Percentiles rank a stretch among this genome's conserved stretches.
phyloP scores from a whole-genome alignment of 441 rosid genomes.

The Pelargonium cotyledonis region DNA sequence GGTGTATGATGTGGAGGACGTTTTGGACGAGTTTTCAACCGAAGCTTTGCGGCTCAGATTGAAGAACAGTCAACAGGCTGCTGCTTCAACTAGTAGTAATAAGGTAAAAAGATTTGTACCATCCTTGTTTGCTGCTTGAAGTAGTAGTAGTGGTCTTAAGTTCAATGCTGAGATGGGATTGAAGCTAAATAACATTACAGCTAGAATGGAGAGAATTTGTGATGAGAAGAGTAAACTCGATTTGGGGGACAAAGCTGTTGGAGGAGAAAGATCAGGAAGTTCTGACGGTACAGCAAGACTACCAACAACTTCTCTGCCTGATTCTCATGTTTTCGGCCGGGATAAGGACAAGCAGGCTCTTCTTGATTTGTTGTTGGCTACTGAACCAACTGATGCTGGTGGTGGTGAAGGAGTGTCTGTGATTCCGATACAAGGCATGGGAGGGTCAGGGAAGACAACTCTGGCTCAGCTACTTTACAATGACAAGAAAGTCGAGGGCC shows the following conservation, averaged over 20 bases:
- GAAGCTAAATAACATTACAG: background rate
- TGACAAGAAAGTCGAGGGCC: background rate
- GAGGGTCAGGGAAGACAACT: conserved; percentile 17
- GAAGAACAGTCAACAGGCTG: background rate
- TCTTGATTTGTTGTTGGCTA: background rate
- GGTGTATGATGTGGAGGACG: background rate
- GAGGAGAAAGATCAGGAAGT: background rate
- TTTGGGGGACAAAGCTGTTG: background rate
- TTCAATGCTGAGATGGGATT: background rate
- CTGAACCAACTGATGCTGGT: background rate
- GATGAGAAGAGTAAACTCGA: background rate
- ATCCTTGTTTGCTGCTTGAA: background rate
- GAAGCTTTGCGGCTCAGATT: background rate
- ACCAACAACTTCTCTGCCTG: background rate
- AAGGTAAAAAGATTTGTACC: background rate
- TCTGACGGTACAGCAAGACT: background rate
- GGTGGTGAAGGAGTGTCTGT: background rate
- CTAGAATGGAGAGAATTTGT: background rate
- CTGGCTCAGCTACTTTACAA: conserved; percentile 7
- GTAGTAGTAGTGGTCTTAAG: background rate
- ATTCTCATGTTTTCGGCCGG: background rate
- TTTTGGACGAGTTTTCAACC: background rate
- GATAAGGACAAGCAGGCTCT: background rate
- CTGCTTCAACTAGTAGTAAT: background rate
- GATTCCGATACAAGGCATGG: conserved; percentile 14